Base-by-base conservation (phyloP, 2,329 filamentous ascomycete species). In the Arthrobotrys pseudoclavata region DNA sequence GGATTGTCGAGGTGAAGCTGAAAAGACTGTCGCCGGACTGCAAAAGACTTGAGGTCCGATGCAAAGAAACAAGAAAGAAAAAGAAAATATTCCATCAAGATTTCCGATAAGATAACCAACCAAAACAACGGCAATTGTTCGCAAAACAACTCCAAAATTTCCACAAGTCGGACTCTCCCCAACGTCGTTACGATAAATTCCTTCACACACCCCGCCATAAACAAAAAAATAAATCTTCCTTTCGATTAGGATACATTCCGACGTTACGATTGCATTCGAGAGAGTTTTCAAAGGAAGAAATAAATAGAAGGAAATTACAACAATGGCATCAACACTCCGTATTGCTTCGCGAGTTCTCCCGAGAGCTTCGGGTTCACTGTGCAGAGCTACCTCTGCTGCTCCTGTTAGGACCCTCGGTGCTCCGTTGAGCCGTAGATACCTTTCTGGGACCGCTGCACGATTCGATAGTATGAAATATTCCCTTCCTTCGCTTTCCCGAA, bases 91-190 rank as follows among this genome's bases (percentile, higher is more conserved):
- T 10, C 18, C 52, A 57, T 34, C 52, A 42, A 60, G 55, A 60
- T 60, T 60, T 42, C 31, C 20, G 71, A 76, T 76, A 76, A 76
- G 64, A 76, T 76, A 71, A 7, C n/a, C 42, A 47, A 47, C n/a
- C 42, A 22, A 47, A 47, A 9, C 18, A 47, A 52, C 45, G 22
- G 24, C 29, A 50, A 18, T 57, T 53, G 22, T 5, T 15, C 4
- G 20, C n/a, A 45, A 45, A 18, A 45, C 67, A 77, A 71, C 74
- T 57, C 74, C 74, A 71, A 77, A 70, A 68, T 71, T 77, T 71
- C 74, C 67, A 76, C 69, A 69, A 50, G 20, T 15, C 4, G 31
- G 12, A 34, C 45, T 29, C 10, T 55, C 20, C 12, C 22, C 50
- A n/a, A n/a, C 66, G 40, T 42, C 48, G 45, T 57, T 7, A 52